These are phyloP conservation scores for Volutella citrinella DNA, from an alignment of 2,329 filamentous ascomycete genomes.

Conservation along the genomic window DNA sequence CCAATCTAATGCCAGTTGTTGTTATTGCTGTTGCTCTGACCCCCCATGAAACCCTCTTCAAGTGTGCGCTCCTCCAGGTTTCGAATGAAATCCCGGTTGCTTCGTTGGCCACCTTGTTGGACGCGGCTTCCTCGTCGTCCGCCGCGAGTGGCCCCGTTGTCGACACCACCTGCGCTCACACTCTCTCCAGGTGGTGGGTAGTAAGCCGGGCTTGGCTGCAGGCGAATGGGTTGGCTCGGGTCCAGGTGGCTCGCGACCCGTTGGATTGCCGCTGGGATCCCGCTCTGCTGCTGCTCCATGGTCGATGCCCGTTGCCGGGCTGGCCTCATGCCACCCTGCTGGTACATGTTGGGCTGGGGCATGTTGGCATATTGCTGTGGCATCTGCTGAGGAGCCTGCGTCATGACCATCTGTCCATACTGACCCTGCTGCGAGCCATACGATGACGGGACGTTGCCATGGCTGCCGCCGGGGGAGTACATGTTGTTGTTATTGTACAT, in stretches of 20 bases:
- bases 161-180: conserved; percentile 54
- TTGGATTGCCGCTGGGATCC: conserved; percentile 89
- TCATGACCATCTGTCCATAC: conserved; percentile 73
- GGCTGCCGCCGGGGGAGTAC: conserved; percentile 61
- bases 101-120: conserved; percentile 56
- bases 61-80: conserved; percentile 91
- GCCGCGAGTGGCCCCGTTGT: conserved; percentile 54
- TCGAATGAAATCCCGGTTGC: conserved; percentile 85
- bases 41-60: conserved; percentile 82
- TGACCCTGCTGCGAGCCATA: conserved; percentile 71
- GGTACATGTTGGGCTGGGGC: conserved; percentile 55
- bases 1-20: conserved; percentile 66
- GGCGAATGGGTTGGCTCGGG: conserved; percentile 85
- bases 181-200: conserved; percentile 91
- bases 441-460: conserved; percentile 59
- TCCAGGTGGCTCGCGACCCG: conserved; percentile 94
- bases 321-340: conserved; percentile 64
- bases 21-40: too few species aligned
- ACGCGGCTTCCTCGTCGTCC: conserved; percentile 75
- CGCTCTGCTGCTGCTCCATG: conserved; percentile 91
- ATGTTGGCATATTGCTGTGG: conserved; percentile 60
- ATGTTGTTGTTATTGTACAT: conserved; percentile 82
- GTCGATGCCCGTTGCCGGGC: conserved; percentile 89
- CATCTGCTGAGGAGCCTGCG: conserved; percentile 64
- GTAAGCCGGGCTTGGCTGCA: conserved; percentile 95